These are phyloP conservation scores for Fusarium camptoceras DNA, from an alignment of 2,329 filamentous ascomycete genomes.

Conservation along the genomic window DNA sequence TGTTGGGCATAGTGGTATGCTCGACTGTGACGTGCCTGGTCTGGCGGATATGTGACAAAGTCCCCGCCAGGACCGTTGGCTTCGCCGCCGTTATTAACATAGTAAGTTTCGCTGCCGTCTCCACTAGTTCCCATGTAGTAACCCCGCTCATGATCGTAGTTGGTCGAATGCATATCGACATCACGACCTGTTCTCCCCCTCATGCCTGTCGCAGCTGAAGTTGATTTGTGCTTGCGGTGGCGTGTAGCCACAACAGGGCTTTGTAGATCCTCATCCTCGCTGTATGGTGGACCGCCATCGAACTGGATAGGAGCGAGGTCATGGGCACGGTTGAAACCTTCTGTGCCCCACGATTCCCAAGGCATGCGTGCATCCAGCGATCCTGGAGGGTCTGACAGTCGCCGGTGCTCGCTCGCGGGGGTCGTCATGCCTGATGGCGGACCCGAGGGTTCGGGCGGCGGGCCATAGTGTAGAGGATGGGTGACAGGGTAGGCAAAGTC, in stretches of 20 bases:
- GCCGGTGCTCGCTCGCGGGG: constrained; percentile 80
- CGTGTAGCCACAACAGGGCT: constrained; percentile 88
- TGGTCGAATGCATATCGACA: constrained; percentile 60
- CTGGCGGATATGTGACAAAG: constrained; percentile 80
- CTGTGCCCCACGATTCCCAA: constrained; percentile 67
- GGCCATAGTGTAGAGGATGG: constrained; percentile 93
- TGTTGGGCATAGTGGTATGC: constrained; percentile 58
- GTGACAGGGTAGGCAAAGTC: constrained; percentile 91
- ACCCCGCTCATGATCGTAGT: constrained; percentile 71
- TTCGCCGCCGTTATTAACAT: constrained; percentile 76
- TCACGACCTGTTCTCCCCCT: constrained; percentile 60
- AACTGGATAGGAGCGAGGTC: constrained; percentile 86
- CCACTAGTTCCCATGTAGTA: constrained; percentile 74
- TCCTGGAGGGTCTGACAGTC: constrained; percentile 84
- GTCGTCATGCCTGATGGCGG: constrained; percentile 86
- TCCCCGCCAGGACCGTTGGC: constrained; percentile 82
- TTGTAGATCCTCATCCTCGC: constrained; percentile 94
- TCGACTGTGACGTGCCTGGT: constrained; percentile 69
- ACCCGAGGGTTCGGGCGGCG: constrained; percentile 78
- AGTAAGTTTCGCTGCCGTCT: constrained; percentile 80
- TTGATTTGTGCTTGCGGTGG: constrained; percentile 87
- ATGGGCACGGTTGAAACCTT: constrained; percentile 70
- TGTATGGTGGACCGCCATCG: constrained; percentile 90
- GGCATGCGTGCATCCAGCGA: constrained; percentile 77
- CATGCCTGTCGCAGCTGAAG: constrained; percentile 61